Base-by-base conservation (phyloP, 1,284 basidiomycete genomes). In the Leccinum pachyderme region DNA sequence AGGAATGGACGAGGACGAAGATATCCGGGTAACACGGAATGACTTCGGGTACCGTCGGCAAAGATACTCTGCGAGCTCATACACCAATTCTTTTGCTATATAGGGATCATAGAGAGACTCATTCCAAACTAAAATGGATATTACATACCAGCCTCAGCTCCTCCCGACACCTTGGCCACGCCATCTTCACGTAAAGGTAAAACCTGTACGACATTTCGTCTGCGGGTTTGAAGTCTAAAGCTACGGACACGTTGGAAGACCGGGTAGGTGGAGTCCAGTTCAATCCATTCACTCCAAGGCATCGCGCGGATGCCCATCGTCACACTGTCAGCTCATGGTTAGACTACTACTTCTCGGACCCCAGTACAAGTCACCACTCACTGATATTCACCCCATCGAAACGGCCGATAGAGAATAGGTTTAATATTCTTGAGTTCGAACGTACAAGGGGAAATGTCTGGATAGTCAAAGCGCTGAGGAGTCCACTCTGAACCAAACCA, bases 301-400 rank as follows among this genome's bases (percentile, higher is more conserved):
- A 87, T 86, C 54, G 67, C 72, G 28, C 83, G 78, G 58, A 86
- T 82, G 54, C 83, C 84, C 84, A 87, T 87, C 15, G 83, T 87
- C 47, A 87, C 78, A 63, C 85, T 87, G 51, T 84, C 84, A 86
- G 61, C 52, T 81, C 66, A 13, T 79, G 78, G 28, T 83, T 75
- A 44, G 87, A 75, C 53, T 73, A 75, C 74, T 87, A 8, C 83
- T 81, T 9, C 83, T 81, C 77, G 27, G 15, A 37, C 51, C 81
- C 79, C 29, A 25, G 44, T 11, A 29, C 41, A 27, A 37, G 7
- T 11, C 11, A 4, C n/a, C 28, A 76, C 82, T 65, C 52, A 86
- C 83, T 84, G 79, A 64, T 84, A 85, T 52, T 79, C 74, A 13
- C 83, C 83, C 78, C 78, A 81, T 57, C 78, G 75, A 66, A 86